A percentile compares a stretch with the other conserved stretches of the same genome.
phyloP scores from a whole-genome alignment of 768 basidiomycete species.

The Multifurca ochricompacta region DNA sequence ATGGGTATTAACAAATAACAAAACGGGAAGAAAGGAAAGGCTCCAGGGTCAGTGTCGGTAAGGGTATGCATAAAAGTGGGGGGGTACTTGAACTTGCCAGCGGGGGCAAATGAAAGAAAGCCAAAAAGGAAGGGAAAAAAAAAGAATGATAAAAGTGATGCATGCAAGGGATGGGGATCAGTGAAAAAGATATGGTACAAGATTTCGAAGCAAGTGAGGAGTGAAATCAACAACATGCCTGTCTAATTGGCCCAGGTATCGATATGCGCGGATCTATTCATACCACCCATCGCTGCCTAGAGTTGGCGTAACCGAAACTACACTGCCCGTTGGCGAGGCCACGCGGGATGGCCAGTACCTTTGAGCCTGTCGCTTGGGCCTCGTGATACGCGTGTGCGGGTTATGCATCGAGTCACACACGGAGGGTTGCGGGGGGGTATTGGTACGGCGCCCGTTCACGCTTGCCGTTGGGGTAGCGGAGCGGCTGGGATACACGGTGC shows the following conservation, averaged over 20 bases:
- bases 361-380: slow-evolving; percentile 19
- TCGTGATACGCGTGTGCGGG: slow-evolving; percentile 19
- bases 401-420: slow-evolving; percentile 72
- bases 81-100: background rate
- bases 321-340: slow-evolving; percentile 72
- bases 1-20: slow-evolving; percentile 4
- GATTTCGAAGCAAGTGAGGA: background rate
- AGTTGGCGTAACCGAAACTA: slow-evolving; percentile 63
- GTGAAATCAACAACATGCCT: background rate
- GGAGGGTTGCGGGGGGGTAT: slow-evolving; percentile 46
- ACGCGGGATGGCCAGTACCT: slow-evolving; percentile 27
- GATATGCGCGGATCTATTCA: slow-evolving; percentile 37
- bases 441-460: slow-evolving; percentile 32
- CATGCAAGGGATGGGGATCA: background rate
- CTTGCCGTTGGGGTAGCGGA: slow-evolving; percentile 43
- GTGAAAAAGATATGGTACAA: background rate
- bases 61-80: slow-evolving; percentile 10
- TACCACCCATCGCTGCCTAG: slow-evolving; percentile 76
- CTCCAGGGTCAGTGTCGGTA: background rate
- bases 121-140: background rate
- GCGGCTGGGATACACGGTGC: slow-evolving; percentile 50
- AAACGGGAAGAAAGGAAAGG: background rate
- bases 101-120: background rate
- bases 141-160: background rate
- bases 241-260: background rate